These are phyloP conservation scores for Psidium friedrichsthalianum DNA, from an alignment of 345 rosid species.

Conservation along the genomic window DNA sequence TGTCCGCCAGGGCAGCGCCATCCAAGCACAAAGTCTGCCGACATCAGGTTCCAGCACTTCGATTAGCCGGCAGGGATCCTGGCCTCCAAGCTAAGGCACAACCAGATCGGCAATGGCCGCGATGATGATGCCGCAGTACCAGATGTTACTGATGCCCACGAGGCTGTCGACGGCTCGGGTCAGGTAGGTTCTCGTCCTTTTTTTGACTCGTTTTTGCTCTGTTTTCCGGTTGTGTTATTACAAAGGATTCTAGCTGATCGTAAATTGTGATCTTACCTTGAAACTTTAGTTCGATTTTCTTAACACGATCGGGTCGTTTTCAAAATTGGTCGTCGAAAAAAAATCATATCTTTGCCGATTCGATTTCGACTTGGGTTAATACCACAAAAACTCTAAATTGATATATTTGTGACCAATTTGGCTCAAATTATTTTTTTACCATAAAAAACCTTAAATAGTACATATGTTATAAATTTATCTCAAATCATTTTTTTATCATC, in stretches of 20 bases:
- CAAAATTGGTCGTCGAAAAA: background rate
- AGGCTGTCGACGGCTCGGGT: background rate
- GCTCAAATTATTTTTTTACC: too few relatives aligned
- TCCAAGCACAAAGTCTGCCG: background rate
- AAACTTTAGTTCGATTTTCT: background rate
- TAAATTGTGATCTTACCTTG: background rate
- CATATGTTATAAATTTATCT: too few relatives aligned
- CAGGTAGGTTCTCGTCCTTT: background rate
- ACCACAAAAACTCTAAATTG: too few relatives aligned
- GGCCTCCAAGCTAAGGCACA: slow-evolving; percentile 25
- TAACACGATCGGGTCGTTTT: background rate
- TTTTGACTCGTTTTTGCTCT: background rate
- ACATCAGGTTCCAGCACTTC: background rate
- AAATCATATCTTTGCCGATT: background rate
- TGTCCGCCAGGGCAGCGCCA: background rate
- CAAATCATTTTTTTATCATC: too few relatives aligned
- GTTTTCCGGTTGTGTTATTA: background rate
- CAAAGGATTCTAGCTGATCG: background rate
- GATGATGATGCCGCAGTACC: background rate
- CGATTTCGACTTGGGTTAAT: background rate
- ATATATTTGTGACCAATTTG: too few relatives aligned
- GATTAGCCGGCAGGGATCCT: slow-evolving; percentile 2
- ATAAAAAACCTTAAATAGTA: too few relatives aligned
- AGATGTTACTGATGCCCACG: too few relatives aligned
- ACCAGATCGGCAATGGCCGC: background rate